Evolutionary conservation across 345 rosid species (phyloP).

Genomic region (Rhizophora mangle): DNA sequence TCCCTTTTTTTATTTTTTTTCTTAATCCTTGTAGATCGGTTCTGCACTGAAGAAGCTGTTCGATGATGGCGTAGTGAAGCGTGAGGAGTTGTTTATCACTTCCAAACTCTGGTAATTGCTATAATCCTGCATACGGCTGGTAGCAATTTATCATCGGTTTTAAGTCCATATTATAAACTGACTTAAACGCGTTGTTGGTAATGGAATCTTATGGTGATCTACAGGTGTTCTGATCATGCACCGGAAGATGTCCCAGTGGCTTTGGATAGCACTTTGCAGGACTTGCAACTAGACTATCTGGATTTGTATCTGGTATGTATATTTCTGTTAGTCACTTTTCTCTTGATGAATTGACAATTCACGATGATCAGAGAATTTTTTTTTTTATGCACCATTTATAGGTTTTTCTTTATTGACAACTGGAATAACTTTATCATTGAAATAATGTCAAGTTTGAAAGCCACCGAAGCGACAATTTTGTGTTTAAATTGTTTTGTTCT

Average conservation of each 20-base stretch:
- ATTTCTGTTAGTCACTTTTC: no score
- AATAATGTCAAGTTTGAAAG: no score
- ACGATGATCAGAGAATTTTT: no score
- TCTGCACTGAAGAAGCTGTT: conserved; percentile 34
- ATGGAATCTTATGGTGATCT: background rate
- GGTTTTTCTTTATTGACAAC: no score
- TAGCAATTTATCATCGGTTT: no score
- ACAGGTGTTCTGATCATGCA: conserved; percentile 57
- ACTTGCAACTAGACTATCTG: conserved; percentile 65
- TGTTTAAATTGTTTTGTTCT: background rate
- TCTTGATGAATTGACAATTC: no score
- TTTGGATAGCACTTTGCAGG: conserved; percentile 51
- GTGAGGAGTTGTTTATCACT: conserved; percentile 42
- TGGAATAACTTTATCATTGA: no score
- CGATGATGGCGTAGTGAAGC: conserved; percentile 39
- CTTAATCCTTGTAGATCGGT: conserved; percentile 30
- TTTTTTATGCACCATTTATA: no score
- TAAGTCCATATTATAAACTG: no score
- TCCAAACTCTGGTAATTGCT: conserved; percentile 40
- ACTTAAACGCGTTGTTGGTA: conserved; percentile 16
- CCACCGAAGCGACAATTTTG: no score
- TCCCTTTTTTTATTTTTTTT: no score
- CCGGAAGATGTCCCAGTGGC: conserved; percentile 65
- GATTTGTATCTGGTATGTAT: conserved; percentile 24
- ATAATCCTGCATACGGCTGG: background rate